Percentiles rank a stretch among this genome's conserved stretches.
phyloP scores from a whole-genome alignment of 176 grass and related monocot genomes.

The Carex littledalei region DNA sequence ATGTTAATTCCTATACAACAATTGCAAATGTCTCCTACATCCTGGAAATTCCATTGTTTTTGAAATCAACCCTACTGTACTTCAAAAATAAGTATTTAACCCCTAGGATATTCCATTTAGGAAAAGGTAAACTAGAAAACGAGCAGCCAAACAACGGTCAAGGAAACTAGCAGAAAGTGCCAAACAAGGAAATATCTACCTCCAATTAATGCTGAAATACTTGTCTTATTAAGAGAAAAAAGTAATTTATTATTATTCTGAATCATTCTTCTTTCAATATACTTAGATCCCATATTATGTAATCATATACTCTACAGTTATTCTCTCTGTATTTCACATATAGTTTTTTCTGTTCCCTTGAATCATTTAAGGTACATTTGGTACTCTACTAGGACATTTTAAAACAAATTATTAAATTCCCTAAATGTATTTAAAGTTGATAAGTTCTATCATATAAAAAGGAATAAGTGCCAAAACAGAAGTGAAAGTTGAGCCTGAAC shows the following conservation, averaged over 20 bases:
- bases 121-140: not conserved
- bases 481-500: not conserved
- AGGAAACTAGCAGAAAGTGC: not conserved
- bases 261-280: not conserved
- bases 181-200: not conserved
- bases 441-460: not conserved
- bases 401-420: not conserved
- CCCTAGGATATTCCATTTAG: not conserved
- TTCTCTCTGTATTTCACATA: not conserved
- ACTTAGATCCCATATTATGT: not conserved
- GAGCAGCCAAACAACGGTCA: not conserved
- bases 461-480: not conserved
- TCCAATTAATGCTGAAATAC: not conserved
- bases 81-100: not conserved
- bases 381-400: not conserved
- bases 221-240: not conserved
- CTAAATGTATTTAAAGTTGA: not conserved
- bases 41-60: not conserved
- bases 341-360: not conserved
- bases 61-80: not conserved
- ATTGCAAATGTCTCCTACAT: not conserved
- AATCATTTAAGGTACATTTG: not conserved
- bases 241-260: not conserved
- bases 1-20: not conserved
- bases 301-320: not conserved